A percentile compares a stretch with the other conserved stretches of the same genome.
Evolutionary conservation across 176 grass and related monocot species (phyloP).

Genomic region (Oryza punctata): DNA sequence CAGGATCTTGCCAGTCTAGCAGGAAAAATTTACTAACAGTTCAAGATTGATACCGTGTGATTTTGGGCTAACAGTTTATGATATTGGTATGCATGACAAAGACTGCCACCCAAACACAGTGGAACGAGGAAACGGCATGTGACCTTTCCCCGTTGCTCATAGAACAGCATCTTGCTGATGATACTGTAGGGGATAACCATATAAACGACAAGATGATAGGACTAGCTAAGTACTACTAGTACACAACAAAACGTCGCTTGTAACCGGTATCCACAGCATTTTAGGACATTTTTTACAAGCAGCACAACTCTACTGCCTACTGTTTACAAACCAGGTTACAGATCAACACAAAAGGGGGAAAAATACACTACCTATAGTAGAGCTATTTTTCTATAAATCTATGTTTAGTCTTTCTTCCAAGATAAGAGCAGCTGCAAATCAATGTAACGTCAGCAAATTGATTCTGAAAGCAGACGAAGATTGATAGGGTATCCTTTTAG

Average conservation of each 20-base stretch:
- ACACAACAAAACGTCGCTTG: conserved; percentile 27
- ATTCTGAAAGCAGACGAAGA: conserved; percentile 39
- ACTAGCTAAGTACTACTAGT: neutral
- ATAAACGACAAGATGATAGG: neutral
- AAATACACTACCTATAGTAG: neutral
- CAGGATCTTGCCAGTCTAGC: neutral
- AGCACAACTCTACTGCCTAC: conserved; percentile 12
- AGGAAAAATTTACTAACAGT: neutral
- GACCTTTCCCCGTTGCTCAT: neutral
- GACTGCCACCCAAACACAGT: neutral
- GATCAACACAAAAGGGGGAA: neutral
- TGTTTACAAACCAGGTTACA: conserved; percentile 32
- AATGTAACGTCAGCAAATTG: conserved; percentile 1
- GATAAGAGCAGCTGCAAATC: neutral
- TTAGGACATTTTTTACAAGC: conserved; percentile 35
- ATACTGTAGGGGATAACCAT: neutral
- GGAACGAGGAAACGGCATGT: neutral
- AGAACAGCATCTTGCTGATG: neutral
- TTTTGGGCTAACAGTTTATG: neutral
- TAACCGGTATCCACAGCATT: conserved; percentile 20
- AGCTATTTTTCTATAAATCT: conserved; percentile 25
- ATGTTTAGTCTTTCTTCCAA: conserved; percentile 18
- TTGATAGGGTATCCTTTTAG: conserved; percentile 89
- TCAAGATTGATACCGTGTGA: neutral
- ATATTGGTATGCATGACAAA: neutral